Conservation (phyloP, 108 stramenopile genomes). For the Cylindrotheca closterium region DNA sequence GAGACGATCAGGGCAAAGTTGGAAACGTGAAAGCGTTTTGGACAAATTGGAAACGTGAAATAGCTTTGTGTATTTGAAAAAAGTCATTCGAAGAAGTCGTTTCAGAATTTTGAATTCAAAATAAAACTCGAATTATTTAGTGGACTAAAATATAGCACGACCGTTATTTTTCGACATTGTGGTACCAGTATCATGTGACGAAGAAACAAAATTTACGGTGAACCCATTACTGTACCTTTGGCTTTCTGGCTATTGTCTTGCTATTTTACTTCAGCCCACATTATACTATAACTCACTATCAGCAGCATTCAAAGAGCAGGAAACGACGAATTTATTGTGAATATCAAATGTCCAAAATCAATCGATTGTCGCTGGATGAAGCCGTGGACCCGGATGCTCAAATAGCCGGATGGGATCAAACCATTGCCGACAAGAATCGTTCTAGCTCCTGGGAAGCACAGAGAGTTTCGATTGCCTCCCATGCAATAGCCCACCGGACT, state of each 20-base stretch:
- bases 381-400: constrained; percentile 4
- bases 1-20: too few species aligned
- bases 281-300: too few species aligned
- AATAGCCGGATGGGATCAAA: constrained; percentile 30
- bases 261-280: too few species aligned
- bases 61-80: too few species aligned
- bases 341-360: constrained; percentile 1
- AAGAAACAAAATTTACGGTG: too few species aligned
- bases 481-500: constrained; percentile 22
- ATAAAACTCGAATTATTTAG: background rate
- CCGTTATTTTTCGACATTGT: background rate
- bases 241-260: too few species aligned
- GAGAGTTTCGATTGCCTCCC: constrained; percentile 17
- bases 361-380: background rate
- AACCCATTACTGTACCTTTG: too few species aligned
- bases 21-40: too few species aligned
- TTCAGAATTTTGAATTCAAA: background rate
- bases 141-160: background rate
- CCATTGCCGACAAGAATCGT: constrained; percentile 9
- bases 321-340: too few species aligned
- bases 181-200: background rate
- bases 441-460: background rate
- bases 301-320: too few species aligned
- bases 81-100: background rate
- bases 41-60: too few species aligned